phyloP scores from a whole-genome alignment of 768 basidiomycete genomes.

The Xerocomus spinulosus region DNA sequence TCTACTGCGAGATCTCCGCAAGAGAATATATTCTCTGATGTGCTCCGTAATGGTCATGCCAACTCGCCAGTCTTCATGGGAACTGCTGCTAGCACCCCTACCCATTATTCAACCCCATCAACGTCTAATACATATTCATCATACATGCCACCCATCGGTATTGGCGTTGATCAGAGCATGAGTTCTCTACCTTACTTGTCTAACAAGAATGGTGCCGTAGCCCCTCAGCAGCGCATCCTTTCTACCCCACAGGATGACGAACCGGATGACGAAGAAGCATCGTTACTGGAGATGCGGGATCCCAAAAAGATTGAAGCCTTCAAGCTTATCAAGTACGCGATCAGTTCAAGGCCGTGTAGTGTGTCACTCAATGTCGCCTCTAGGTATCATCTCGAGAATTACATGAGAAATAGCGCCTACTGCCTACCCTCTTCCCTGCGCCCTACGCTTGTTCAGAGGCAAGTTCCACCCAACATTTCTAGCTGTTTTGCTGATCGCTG shows the following conservation, averaged over 20 bases:
- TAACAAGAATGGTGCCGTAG: conserved; percentile 23
- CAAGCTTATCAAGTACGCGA: conserved; percentile 70
- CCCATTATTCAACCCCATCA: conserved; percentile 42
- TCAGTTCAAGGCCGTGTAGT: neutral
- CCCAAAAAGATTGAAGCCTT: conserved; percentile 75
- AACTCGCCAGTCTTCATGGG: conserved; percentile 63
- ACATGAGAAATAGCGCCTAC: conserved; percentile 78
- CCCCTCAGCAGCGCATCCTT: conserved; percentile 24
- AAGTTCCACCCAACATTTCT: conserved; percentile 10
- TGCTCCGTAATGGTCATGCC: conserved; percentile 47
- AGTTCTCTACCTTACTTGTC: conserved; percentile 47
- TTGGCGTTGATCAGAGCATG: conserved; percentile 53
- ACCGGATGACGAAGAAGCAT: conserved; percentile 49
- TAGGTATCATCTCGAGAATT: conserved; percentile 91
- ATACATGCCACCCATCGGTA: conserved; percentile 55
- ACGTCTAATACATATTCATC: conserved; percentile 31
- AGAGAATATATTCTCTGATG: conserved; percentile 57
- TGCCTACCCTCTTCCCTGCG: conserved; percentile 84
- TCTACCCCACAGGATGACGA: conserved; percentile 35
- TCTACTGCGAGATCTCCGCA: conserved; percentile 38
- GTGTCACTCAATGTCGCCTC: neutral
- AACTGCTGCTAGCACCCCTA: conserved; percentile 36
- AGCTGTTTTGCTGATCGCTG: conserved; percentile 1
- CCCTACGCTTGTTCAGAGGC: conserved; percentile 86
- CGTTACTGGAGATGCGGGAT: conserved; percentile 38